Evolutionary conservation across 192 early-diverging fungal species (phyloP), one percentile per base, ranked within the genome.

Genomic region (Coemansia sp.): DNA sequence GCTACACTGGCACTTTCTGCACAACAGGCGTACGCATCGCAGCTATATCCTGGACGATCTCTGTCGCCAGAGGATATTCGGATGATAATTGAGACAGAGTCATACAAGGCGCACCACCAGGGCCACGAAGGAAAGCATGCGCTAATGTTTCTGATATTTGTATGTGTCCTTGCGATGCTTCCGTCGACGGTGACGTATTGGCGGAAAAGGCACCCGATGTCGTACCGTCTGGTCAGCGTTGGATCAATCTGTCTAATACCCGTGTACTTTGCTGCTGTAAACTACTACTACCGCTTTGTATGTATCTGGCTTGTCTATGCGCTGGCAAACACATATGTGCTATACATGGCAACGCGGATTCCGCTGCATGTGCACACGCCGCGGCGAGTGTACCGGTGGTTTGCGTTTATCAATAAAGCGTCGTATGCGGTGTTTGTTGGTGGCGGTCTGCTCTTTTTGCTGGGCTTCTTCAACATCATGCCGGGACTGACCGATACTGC

Each of bases 381-480:
- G 45, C 67, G 82, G 12, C 51, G 68, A 12, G 78, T 84, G 63
- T 80, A 84, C 48, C 71, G 71, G 68, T 84, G 82, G 82, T 76
- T 77, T 66, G 71, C 82, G 22, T 61, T 80, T 11, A 76, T 69
- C 51, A 80, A 84, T 66, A 76, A 84, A 67, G 68, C 48, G 18
- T 80, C 77, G 55, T 80, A 80, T 39, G 63, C 55, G 54, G 73
- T 77, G 37, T 76, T 67, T 69, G 59, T 74, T n/a, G 13, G 37
- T 2, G 82, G 82, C 1, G 22, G 63, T 5, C 56, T 74, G 21
- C 56, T 84, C 12, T 73, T 84, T 39, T 40, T 56, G 10, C 41
- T 84, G 37, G 64, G 77, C 22, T 65, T 80, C 47, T 80, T 84
- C 57, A 72, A 80, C 60, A 61, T 73, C 13, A 58, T 61, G 52